These are phyloP conservation scores for Pinus albicaulis DNA, from an alignment of 75 land plant genomes.

Conservation along the genomic window DNA sequence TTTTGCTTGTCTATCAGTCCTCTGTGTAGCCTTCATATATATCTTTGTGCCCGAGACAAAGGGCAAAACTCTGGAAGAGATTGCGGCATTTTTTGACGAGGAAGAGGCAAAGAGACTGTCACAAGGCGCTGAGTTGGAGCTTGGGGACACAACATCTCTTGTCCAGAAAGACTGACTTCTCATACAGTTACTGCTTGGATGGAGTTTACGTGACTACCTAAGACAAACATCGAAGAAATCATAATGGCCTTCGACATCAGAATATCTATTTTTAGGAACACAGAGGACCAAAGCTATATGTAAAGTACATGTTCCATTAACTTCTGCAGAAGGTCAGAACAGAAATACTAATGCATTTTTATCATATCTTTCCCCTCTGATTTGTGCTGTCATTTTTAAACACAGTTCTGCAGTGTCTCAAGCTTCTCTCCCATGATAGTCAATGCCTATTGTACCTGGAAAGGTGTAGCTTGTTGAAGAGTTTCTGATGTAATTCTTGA, in stretches of 20 bases:
- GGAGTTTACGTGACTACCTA: not conserved
- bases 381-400: not conserved
- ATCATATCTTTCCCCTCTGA: not conserved
- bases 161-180: constrained; percentile 18
- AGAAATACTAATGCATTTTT: not conserved
- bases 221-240: not conserved
- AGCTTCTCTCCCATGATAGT: too few relatives aligned
- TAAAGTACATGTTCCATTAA: not conserved
- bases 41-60: constrained; percentile 63
- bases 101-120: constrained; percentile 12
- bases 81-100: constrained; percentile 32
- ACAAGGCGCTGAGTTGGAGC: constrained; percentile 32
- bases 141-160: constrained; percentile 38
- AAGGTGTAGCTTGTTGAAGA: too few relatives aligned
- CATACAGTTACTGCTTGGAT: too few relatives aligned
- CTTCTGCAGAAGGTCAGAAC: not conserved
- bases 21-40: constrained; percentile 37
- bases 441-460: too few relatives aligned
- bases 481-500: too few relatives aligned
- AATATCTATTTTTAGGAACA: not conserved
- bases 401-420: too few relatives aligned
- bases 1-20: constrained; percentile 30
- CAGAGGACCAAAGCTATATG: not conserved
- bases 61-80: constrained; percentile 60
- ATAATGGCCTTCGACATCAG: not conserved